Base-by-base conservation (phyloP, 495 filamentous ascomycete genomes). In the Daldinia decipiens region DNA sequence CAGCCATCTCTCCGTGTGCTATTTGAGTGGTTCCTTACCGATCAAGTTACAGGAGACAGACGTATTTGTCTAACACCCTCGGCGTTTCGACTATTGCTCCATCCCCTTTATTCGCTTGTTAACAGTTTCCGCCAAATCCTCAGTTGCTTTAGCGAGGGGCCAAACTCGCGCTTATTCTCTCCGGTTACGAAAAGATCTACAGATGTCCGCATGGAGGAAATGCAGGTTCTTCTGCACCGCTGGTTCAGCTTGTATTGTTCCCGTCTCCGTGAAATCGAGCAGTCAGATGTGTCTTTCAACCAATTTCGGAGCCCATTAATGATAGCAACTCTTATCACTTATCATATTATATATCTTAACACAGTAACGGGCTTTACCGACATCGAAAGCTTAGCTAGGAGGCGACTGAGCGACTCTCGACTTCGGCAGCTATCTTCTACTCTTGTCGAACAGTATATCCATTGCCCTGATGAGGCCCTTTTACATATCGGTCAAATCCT, bases 21-120 rank as follows among this genome's bases (percentile, higher is more conserved):
- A 3, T 65, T 65, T 26, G 39, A 65, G 17, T 65, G 62, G 62
- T 65, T 65, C 11, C 38, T 65, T 45, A 65, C 53, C 12, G 62
- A 65, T 38, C 34, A 65, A 13, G 26, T 65, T 9, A 50, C 39
- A 13, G 9, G 26, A 29, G 26, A 56, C 13, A 65, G 47, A 21
- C 53, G 38, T 21, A 40, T 47, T 24, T 47, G 38, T 45, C 27
- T 65, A 34, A 65, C 40, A 2, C 62, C 62, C 11, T n/a, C 52
- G 4, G 47, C 62, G 13, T 27, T 65, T 15, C 29, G 62, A 15
- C 39, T 65, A 26, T 29, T 65, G 11, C 53, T 65, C 3, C 62
- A 65, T 27, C 62, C 62, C 21, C 24, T 57, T 9, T 54, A 65
- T 36, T 53, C 52, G 7, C 62, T 65, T 12, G 39, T 65, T 17